Evolutionary conservation across 2,329 filamentous ascomycete genomes (phyloP).

Genomic region (Cladosporium phlei): DNA sequence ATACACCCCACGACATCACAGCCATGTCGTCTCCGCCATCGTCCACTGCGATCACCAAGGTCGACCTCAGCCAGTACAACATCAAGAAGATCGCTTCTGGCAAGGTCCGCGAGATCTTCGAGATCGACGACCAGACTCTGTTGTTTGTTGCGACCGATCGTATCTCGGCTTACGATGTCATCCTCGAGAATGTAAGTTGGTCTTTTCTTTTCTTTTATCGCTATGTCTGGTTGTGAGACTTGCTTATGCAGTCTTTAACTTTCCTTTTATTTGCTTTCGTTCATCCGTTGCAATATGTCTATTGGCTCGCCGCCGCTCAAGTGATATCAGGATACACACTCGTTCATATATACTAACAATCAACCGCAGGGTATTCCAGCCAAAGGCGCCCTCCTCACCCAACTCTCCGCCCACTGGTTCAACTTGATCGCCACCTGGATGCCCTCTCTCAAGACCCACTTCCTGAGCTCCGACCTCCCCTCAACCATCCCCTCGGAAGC

Average conservation of each 20-base stretch:
- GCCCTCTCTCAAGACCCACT: conserved; percentile 59
- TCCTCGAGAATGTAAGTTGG: conserved; percentile 66
- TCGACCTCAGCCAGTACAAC: conserved; percentile 26
- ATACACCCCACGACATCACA: conserved; percentile 3
- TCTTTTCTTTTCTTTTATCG: neutral
- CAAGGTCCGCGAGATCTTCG: conserved; percentile 80
- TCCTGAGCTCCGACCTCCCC: conserved; percentile 56
- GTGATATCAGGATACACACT: too few species aligned
- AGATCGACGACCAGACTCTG: conserved; percentile 63
- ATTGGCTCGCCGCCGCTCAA: too few species aligned
- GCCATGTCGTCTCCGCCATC: too few species aligned
- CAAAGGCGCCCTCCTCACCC: conserved; percentile 64
- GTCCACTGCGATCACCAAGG: conserved; percentile 9
- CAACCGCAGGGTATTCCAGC: conserved; percentile 56
- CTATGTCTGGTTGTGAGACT: too few species aligned
- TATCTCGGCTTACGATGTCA: conserved; percentile 92
- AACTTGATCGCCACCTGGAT: conserved; percentile 52
- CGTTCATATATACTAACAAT: neutral
- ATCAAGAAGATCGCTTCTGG: conserved; percentile 52
- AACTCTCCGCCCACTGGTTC: conserved; percentile 67
- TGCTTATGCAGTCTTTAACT: too few species aligned
- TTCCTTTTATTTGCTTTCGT: too few species aligned
- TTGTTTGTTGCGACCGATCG: conserved; percentile 85
- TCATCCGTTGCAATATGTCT: too few species aligned
- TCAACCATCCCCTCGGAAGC: conserved; percentile 37